Evolutionary conservation across 441 rosid genomes (phyloP).

Genomic region (Omphalea diandra): DNA sequence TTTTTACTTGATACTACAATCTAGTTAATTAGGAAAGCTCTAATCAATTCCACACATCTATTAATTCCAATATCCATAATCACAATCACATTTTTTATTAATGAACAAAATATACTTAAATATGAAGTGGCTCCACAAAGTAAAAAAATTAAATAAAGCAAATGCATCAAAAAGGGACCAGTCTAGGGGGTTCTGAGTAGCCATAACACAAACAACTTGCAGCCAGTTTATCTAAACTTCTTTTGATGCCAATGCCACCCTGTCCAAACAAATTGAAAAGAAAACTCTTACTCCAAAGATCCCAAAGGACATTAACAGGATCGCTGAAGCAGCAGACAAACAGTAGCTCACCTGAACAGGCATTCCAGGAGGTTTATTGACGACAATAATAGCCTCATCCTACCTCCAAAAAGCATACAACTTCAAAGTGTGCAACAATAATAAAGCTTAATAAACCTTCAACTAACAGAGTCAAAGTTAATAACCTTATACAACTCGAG

Average conservation of each 20-base stretch:
- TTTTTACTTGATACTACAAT: not conserved
- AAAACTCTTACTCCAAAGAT: not conserved
- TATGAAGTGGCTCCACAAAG: not conserved
- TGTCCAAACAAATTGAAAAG: slow-evolving; percentile 23
- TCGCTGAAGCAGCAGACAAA: slow-evolving; percentile 1
- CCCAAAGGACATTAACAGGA: not conserved
- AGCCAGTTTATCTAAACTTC: slow-evolving; percentile 83
- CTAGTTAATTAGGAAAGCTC: not conserved
- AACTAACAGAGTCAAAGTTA: slow-evolving; percentile 20
- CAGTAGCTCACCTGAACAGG: slow-evolving; percentile 71
- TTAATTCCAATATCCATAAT: not conserved
- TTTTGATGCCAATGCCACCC: slow-evolving; percentile 86
- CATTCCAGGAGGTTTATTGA: slow-evolving; percentile 87
- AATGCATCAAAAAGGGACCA: slow-evolving; percentile 56
- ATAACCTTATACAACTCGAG: slow-evolving; percentile 77
- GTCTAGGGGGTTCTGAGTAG: slow-evolving; percentile 66
- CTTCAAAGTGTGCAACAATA: slow-evolving; percentile 3
- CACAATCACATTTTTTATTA: not conserved
- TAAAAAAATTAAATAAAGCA: not conserved
- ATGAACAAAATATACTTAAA: not conserved
- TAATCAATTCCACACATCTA: not conserved
- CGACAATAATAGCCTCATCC: slow-evolving; percentile 75
- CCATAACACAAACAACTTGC: slow-evolving; percentile 62
- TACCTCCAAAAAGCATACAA: slow-evolving; percentile 27
- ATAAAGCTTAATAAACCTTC: not conserved